A percentile compares a stretch with the other conserved stretches of the same genome.
Conservation (phyloP, 2,329 filamentous ascomycete species). For the Aspergillus bombycis region DNA sequence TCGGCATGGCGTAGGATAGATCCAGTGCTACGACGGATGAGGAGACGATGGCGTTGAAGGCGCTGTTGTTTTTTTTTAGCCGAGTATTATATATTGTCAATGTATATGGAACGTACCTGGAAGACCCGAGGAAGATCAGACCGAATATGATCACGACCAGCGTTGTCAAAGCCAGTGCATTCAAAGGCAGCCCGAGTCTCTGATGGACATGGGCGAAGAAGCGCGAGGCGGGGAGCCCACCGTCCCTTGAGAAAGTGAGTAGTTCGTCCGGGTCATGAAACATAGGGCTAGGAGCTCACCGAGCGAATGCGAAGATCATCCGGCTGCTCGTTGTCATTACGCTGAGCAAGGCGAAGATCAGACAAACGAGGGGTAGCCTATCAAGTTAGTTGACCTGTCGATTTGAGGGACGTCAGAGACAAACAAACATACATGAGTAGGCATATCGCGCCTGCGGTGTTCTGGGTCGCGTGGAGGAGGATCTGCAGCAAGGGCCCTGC, state of each 20-base stretch:
- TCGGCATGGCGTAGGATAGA: constrained; percentile 73
- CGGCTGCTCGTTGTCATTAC: constrained; percentile 38
- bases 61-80: constrained; percentile 40
- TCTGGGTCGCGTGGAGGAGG: constrained; percentile 65
- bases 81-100: not conserved
- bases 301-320: constrained; percentile 36
- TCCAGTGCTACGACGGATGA: constrained; percentile 72
- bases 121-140: constrained; percentile 68
- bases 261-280: not conserved
- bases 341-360: constrained; percentile 33
- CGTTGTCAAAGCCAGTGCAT: constrained; percentile 64
- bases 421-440: constrained; percentile 59
- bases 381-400: constrained; percentile 16
- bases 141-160: constrained; percentile 68
- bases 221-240: constrained; percentile 64
- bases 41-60: constrained; percentile 72
- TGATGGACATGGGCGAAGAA: constrained; percentile 65
- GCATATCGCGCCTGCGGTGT: constrained; percentile 62
- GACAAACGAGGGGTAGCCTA: constrained; percentile 33
- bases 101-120: constrained; percentile 28
- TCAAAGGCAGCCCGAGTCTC: constrained; percentile 64
- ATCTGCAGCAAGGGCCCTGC: constrained; percentile 65
- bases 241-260: constrained; percentile 51
- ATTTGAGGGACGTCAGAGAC: no score
- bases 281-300: constrained; percentile 15